These are phyloP conservation scores for Phytopythium chamaehyphon DNA, from an alignment of 352 stramenopile species.

Conservation along the genomic window DNA sequence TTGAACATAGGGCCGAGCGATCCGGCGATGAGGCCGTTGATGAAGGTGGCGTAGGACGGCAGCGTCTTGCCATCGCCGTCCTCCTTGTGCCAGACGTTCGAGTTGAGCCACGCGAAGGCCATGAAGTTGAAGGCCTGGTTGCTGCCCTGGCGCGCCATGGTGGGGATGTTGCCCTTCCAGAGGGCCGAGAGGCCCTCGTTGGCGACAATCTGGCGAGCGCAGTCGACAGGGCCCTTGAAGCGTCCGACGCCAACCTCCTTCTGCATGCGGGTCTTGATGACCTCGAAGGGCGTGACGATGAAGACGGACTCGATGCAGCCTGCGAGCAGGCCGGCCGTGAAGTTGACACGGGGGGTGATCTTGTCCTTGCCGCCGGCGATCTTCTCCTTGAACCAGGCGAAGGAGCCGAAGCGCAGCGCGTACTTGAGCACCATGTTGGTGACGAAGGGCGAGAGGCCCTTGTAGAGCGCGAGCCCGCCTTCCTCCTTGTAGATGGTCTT, in stretches of 20 bases:
- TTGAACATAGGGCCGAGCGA: constrained; percentile 87
- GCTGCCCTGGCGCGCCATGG: constrained; percentile 95
- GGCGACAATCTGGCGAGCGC: constrained; percentile 86
- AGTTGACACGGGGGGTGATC: constrained; percentile 76
- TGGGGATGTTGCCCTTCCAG: constrained; percentile 96
- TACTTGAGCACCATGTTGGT: constrained; percentile 91
- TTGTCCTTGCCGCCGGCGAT: constrained; percentile 72
- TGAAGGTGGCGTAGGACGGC: constrained; percentile 91
- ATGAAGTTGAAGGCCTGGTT: constrained; percentile 99
- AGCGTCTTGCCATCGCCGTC: constrained; percentile 89
- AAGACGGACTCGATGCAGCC: constrained; percentile 95
- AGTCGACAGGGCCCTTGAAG: constrained; percentile 89
- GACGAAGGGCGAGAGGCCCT: constrained; percentile 80
- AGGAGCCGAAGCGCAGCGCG: constrained; percentile 82
- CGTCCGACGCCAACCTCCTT: constrained; percentile 91
- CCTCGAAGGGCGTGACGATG: constrained; percentile 97
- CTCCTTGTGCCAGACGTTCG: constrained; percentile 90
- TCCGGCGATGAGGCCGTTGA: constrained; percentile 90
- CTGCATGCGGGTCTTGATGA: constrained; percentile 98
- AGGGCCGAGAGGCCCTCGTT: constrained; percentile 93
- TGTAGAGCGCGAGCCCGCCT: constrained; percentile 74
- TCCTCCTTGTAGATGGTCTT: constrained; percentile 81
- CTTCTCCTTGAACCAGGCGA: constrained; percentile 84
- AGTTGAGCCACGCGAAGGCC: constrained; percentile 89
- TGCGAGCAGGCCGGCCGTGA: constrained; percentile 87